phyloP scores from a whole-genome alignment of 2,329 filamentous ascomycete species.

The Teratosphaeria destructans region DNA sequence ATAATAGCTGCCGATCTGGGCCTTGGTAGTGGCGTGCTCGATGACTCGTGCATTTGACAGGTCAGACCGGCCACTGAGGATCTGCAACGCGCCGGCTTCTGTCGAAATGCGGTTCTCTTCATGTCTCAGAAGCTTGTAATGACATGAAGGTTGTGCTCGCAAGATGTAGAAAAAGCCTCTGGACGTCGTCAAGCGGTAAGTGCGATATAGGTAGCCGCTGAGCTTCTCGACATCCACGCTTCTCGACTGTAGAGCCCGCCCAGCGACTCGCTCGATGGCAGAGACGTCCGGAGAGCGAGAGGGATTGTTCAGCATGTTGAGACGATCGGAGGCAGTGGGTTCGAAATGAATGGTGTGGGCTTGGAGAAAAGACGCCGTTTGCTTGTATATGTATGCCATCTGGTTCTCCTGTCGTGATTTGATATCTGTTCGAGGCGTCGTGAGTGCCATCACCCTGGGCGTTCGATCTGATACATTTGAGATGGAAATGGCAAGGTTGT shows the following conservation, averaged over 20 bases:
- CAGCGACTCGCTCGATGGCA: conserved; percentile 16
- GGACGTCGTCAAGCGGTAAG: conserved; percentile 30
- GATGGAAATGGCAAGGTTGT: background rate
- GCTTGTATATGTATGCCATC: background rate
- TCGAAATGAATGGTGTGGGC: background rate
- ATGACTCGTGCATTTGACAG: conserved; percentile 31
- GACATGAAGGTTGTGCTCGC: conserved; percentile 30
- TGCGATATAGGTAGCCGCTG: conserved; percentile 27
- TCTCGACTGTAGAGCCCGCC: conserved; percentile 16
- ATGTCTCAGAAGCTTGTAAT: conserved; percentile 31
- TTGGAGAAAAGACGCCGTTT: background rate
- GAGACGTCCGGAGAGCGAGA: conserved; percentile 14
- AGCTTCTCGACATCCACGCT: conserved; percentile 17
- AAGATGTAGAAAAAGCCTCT: conserved; percentile 31
- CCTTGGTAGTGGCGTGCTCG: conserved; percentile 20
- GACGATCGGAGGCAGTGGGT: background rate
- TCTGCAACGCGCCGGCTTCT: conserved; percentile 29
- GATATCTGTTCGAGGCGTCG: background rate
- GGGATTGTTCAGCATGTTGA: conserved; percentile 5
- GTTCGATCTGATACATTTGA: background rate
- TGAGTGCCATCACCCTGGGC: background rate
- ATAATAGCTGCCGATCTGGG: conserved; percentile 15
- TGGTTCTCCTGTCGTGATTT: background rate
- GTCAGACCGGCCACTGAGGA: conserved; percentile 25
- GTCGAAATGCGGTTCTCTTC: conserved; percentile 32